Base-by-base conservation (phyloP, 805 yeast genomes). In the Candida cerambycidarum region DNA sequence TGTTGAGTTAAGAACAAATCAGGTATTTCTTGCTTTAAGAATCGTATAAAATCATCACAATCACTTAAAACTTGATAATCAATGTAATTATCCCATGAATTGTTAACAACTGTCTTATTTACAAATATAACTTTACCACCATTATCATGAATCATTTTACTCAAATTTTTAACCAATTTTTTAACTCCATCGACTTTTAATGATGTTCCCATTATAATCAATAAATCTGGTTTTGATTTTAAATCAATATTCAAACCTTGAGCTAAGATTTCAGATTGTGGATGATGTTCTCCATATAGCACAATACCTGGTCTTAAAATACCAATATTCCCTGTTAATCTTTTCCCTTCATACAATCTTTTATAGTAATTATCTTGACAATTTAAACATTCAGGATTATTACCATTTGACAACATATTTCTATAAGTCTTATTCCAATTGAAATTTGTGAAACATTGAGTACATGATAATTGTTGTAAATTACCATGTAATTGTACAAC, bases 401-500 rank as follows among this genome's bases (percentile, higher is more conserved):
- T 76, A 3, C 96, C 96, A 14, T 69, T 65, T 38, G 76, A 63
- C 38, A 87, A 65, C 32, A 63, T 56, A 17, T 61, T 62, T 38
- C 75, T 73, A 53, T 67, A 68, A 17, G 73, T 74, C 16, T 67
- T 66, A 32, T 71, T 74, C 97, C 97, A 90, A 27, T 67, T 71
- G 52, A 70, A 79, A 14, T 64, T 62, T 15, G 67, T 54, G 43
- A 73, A 74, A 61, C 98, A 90, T 40, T 72, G 70, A 2, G 90
- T 85, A 61, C 99, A 92, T 23, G 83, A 68, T 41, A 93, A 68
- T 31, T 74, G 71, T 54, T 87, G 86, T 40, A 92, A 68, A 62
- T 89, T 89, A 1, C 99, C 99, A 56, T 92, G 99, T 18, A 92
- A 67, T 60, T 89, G 97, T 8, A 92, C 85, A 17, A 89, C 95